Percentiles rank a stretch among this genome's conserved stretches.
phyloP scores from a whole-genome alignment of 2,329 filamentous ascomycete species.

The Colletotrichum nymphaeae region DNA sequence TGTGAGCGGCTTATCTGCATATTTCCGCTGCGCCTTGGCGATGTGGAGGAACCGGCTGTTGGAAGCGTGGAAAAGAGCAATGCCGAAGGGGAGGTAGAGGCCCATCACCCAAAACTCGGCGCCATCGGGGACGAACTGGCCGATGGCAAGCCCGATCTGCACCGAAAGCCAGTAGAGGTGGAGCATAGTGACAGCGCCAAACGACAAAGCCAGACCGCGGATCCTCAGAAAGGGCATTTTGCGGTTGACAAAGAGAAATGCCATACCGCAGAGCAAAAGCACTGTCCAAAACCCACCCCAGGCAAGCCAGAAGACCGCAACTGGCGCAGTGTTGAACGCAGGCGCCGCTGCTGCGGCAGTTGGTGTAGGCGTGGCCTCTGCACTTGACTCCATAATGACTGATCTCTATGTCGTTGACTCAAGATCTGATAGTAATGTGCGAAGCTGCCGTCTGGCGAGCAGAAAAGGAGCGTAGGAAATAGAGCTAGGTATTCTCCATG shows the following conservation, averaged over 20 bases:
- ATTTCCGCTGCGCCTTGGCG: slow-evolving; percentile 61
- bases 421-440: not conserved
- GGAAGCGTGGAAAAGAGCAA: slow-evolving; percentile 74
- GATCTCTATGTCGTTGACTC: not conserved
- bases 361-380: not conserved
- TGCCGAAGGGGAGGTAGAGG: slow-evolving; percentile 71
- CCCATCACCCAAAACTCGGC: slow-evolving; percentile 76
- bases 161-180: slow-evolving; percentile 57
- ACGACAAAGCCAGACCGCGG: slow-evolving; percentile 41
- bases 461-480: slow-evolving; percentile 4
- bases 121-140: slow-evolving; percentile 58
- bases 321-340: slow-evolving; percentile 43
- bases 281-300: slow-evolving; percentile 52
- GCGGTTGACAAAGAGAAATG: slow-evolving; percentile 52
- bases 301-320: slow-evolving; percentile 55
- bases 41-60: slow-evolving; percentile 71
- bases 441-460: not conserved
- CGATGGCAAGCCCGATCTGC: slow-evolving; percentile 52
- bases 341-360: slow-evolving; percentile 4
- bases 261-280: slow-evolving; percentile 51
- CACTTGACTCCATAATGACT: slow-evolving; percentile 9
- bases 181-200: slow-evolving; percentile 50
- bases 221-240: slow-evolving; percentile 54
- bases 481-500: not conserved
- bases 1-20: slow-evolving; percentile 33